Base-by-base conservation (phyloP, 352 stramenopile genomes). In the Phytopythium chamaehyphon region DNA sequence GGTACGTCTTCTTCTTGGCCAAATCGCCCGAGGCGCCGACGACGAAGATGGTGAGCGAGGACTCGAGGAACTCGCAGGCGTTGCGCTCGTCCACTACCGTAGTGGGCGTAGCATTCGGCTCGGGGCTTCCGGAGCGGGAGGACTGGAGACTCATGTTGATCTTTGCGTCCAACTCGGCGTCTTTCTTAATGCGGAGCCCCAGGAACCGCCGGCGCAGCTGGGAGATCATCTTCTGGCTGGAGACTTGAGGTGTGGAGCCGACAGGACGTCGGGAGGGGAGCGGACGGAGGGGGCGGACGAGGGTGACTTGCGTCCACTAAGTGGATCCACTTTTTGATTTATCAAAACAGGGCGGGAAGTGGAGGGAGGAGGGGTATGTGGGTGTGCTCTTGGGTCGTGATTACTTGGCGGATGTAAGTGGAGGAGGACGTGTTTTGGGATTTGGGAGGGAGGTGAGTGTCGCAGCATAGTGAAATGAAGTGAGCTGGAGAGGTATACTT, bases 1-100 rank as follows among this genome's bases (percentile, higher is more conserved):
- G 89, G 58, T 95, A 97, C 50, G 89, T 97, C 66, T 96, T 96
- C 71, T 93, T 92, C 74, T 94, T 96, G 56, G 86, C 86, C 49
- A 96, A 71, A 57, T 96, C 86, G 47, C 86, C 86, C 12, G 86
- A 95, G 1, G 86, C 86, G 51, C 86, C 86, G 49, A 95, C 83
- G 18, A 96, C 86, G 54, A 96, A 90, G 46, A 96, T 68, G 24
- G 77, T 90, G 46, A 96, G 66, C 35, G 73, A 71, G 45, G 76
- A 59, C 28, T 86, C 51, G 36, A 87, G 73, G 69, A 82, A 91
- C 61, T 88, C 70, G 56, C 79, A 89, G 23, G 61, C 63, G 51
- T 83, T 62, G 62, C 73, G 74, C 62, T 83, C 77, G 53, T 83
- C 71, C 21, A 58, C 24, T 11, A 40, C 36, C 36, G 59, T 51